These are phyloP conservation scores for Pterocarpus santalinus DNA, from an alignment of 306 rosid genomes.

Conservation along the genomic window DNA sequence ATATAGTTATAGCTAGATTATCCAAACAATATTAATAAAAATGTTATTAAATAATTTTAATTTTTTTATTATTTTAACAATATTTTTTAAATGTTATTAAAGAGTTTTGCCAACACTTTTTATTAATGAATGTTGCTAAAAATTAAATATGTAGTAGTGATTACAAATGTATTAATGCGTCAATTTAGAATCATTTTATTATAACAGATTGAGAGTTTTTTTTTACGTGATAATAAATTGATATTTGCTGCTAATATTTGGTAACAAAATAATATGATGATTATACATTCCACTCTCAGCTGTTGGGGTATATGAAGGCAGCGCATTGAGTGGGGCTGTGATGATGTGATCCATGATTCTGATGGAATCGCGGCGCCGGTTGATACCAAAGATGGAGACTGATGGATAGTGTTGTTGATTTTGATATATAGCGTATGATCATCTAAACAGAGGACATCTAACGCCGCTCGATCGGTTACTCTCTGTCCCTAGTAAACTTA, in stretches of 20 bases:
- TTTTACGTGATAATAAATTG: not conserved
- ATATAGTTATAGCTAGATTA: no score
- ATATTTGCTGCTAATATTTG: not conserved
- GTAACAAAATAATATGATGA: not conserved
- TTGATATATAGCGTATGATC: not conserved
- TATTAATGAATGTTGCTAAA: no score
- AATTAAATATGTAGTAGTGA: no score
- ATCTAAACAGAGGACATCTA: not conserved
- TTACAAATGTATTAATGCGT: not conserved
- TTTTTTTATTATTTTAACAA: no score
- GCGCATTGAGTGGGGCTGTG: not conserved
- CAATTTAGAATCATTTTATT: not conserved
- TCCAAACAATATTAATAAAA: no score
- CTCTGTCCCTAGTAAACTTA: not conserved
- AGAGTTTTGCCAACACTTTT: no score
- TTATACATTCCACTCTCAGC: slow-evolving; percentile 15
- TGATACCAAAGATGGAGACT: not conserved
- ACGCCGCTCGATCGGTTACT: not conserved
- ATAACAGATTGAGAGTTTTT: not conserved
- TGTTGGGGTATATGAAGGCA: slow-evolving; percentile 23
- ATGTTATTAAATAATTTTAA: no score
- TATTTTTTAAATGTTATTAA: no score
- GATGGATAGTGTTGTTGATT: not conserved
- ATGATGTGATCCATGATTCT: slow-evolving; percentile 30
- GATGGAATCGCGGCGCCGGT: slow-evolving; percentile 18